Evolutionary conservation across 2,329 filamentous ascomycete species (phyloP), one percentile per base, ranked within the genome.

Genomic region (Trichoderma koningiopsis): DNA sequence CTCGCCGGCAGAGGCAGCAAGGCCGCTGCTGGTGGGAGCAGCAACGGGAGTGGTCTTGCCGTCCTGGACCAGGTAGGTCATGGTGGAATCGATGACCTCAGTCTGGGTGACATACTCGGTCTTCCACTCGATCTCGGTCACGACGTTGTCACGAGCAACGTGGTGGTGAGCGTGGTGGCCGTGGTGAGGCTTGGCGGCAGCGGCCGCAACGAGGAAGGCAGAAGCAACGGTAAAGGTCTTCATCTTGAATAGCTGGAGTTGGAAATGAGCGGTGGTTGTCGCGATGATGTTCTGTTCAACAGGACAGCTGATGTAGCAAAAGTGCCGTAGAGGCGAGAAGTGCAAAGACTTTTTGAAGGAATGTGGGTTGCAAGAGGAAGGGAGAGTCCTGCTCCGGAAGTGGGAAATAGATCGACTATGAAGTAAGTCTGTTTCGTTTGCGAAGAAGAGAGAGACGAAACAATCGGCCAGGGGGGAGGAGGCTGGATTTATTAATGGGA

Each of bases 51-150:
- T 72, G 52, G 76, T 73, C 69, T 75, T 72, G 67, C 76, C 75
- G 14, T 82, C 80, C 29, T 76, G 77, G 75, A 86, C 73, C 73
- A 78, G 82, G 75, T 81, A 71, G 67, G 86, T 88, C 73, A 82
- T 81, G 72, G 80, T 83, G 43, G 80, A 79, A 73, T 87, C 85
- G 67, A 87, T 76, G 62, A 81, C 69, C 78, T 84, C 77, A 70
- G 85, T 83, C 71, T 88, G 80, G 60, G 76, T 79, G 72, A 75
- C 83, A 3, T 81, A 82, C 73, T 85, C 82, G 7, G 83, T 86
- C 73, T 86, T 84, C 80, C 83, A 86, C 74, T 83, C 83, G 65
- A 81, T 81, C 74, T 83, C 81, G 53, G 83, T 85, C 72, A 85
- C 81, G 16, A 86, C 69, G 40, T 24, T 60, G 43, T 60, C 59